phyloP scores from a whole-genome alignment of 2,329 filamentous ascomycete genomes.

The Aspergillus uvarum region DNA sequence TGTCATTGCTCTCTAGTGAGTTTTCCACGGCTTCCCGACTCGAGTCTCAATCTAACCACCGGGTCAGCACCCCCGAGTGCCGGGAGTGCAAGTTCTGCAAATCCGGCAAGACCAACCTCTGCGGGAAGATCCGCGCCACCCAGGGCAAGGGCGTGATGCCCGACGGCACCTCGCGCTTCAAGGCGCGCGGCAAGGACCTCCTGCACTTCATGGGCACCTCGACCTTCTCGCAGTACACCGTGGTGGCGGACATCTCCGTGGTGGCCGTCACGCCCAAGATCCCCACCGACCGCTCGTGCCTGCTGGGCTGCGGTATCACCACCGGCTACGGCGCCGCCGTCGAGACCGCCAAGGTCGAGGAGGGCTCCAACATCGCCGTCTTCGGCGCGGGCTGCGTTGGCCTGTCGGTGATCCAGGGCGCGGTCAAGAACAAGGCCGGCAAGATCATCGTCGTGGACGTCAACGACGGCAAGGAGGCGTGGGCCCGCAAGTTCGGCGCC shows the following conservation, averaged over 20 bases:
- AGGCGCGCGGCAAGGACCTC: constrained; percentile 88
- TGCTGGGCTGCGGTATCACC: constrained; percentile 97
- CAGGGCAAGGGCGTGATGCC: constrained; percentile 97
- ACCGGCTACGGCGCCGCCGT: constrained; percentile 95
- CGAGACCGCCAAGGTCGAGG: constrained; percentile 88
- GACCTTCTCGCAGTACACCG: constrained; percentile 98
- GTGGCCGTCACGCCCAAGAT: constrained; percentile 88
- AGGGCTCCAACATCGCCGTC: constrained; percentile 83
- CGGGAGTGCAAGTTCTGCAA: constrained; percentile 99
- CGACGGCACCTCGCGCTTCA: constrained; percentile 92
- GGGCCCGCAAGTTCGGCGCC: constrained; percentile 91
- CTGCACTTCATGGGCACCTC: constrained; percentile 99
- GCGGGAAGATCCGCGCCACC: constrained; percentile 96
- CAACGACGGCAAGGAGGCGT: constrained; percentile 87
- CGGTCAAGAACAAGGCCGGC: constrained; percentile 74
- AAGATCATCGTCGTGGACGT: constrained; percentile 68
- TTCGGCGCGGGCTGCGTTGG: constrained; percentile 97
- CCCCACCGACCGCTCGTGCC: constrained; percentile 91
- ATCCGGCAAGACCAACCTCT: constrained; percentile 98
- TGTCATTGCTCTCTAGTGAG: constrained; percentile 81
- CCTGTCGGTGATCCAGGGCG: constrained; percentile 91
- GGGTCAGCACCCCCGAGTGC: constrained; percentile 84
- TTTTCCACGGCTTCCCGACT: no score
- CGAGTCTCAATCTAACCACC: constrained; percentile 8
- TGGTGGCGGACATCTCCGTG: constrained; percentile 97